Percentiles rank a stretch among this genome's conserved stretches.
phyloP scores from a whole-genome alignment of 2,329 filamentous ascomycete species.

The Colletotrichum tanaceti region DNA sequence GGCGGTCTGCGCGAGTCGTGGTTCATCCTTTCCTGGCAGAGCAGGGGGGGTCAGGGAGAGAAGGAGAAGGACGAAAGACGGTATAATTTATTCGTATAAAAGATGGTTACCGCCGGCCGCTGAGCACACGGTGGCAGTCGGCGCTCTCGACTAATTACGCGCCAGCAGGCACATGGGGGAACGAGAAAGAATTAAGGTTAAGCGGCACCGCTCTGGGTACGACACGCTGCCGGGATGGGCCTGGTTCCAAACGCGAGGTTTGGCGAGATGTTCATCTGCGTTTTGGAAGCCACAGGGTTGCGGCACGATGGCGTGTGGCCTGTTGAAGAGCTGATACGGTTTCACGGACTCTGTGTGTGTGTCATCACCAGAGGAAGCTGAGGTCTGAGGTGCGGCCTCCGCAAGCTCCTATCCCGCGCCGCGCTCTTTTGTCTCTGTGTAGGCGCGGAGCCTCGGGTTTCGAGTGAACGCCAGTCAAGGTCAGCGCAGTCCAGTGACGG shows the following conservation, averaged over 20 bases:
- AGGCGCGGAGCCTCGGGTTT: constrained; percentile 7
- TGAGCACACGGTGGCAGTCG: background rate
- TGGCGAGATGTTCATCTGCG: constrained; percentile 28
- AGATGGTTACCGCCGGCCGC: background rate
- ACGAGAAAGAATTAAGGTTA: constrained; percentile 24
- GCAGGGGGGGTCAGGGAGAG: background rate
- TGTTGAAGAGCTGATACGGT: background rate
- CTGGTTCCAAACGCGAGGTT: constrained; percentile 13
- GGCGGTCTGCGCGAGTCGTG: constrained; percentile 16
- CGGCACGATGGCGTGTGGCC: too few species aligned
- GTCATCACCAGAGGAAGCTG: background rate
- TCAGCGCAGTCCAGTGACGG: background rate
- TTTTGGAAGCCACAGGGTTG: background rate
- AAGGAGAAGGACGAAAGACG: background rate
- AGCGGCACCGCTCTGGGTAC: constrained; percentile 12
- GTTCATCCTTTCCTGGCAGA: constrained; percentile 29
- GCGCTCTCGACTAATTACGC: too few species aligned
- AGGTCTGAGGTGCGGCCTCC: constrained; percentile 10
- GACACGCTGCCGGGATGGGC: constrained; percentile 17
- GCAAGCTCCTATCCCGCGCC: background rate
- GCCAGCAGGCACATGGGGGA: background rate
- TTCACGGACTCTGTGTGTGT: background rate
- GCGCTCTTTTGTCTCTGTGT: constrained; percentile 6
- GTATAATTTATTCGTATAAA: too few species aligned
- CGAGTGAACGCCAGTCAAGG: background rate